These are phyloP conservation scores for Byssoonygena ceratinophila DNA, from an alignment of 2,329 filamentous ascomycete genomes.

Conservation along the genomic window DNA sequence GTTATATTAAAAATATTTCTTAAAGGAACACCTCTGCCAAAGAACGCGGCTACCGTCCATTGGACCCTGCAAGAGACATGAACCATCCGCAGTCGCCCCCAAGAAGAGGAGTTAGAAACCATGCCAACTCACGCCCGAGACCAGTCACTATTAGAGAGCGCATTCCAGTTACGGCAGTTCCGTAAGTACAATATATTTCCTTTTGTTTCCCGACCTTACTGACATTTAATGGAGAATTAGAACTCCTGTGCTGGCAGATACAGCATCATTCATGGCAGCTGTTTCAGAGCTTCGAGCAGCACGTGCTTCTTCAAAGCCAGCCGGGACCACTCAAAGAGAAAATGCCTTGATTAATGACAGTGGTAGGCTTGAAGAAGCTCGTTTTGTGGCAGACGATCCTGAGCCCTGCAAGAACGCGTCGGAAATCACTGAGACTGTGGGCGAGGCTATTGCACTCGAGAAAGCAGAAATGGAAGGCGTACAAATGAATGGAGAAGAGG, in stretches of 20 bases:
- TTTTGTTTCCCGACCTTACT: slow-evolving; percentile 6
- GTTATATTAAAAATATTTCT: background rate
- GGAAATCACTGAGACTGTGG: background rate
- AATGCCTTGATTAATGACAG: slow-evolving; percentile 1
- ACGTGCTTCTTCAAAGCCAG: background rate
- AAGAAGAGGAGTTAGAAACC: background rate
- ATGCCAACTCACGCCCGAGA: slow-evolving; percentile 2
- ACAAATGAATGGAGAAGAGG: background rate
- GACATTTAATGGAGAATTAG: slow-evolving; percentile 8
- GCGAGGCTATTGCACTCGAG: background rate
- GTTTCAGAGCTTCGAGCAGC: background rate
- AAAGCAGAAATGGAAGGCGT: background rate
- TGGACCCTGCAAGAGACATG: slow-evolving; percentile 12
- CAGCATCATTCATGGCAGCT: slow-evolving; percentile 18
- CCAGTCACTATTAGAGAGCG: slow-evolving; percentile 11
- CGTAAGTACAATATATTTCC: slow-evolving; percentile 11
- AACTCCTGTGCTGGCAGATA: slow-evolving; percentile 16
- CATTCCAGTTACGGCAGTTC: slow-evolving; percentile 6
- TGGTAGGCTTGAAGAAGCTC: background rate
- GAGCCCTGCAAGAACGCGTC: background rate
- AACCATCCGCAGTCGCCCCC: slow-evolving; percentile 9
- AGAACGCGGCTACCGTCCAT: background rate
- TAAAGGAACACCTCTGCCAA: background rate
- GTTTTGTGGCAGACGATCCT: background rate
- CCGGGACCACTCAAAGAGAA: background rate